Conservation (phyloP, 495 filamentous ascomycete species). For the Penicillium diatomitis region DNA sequence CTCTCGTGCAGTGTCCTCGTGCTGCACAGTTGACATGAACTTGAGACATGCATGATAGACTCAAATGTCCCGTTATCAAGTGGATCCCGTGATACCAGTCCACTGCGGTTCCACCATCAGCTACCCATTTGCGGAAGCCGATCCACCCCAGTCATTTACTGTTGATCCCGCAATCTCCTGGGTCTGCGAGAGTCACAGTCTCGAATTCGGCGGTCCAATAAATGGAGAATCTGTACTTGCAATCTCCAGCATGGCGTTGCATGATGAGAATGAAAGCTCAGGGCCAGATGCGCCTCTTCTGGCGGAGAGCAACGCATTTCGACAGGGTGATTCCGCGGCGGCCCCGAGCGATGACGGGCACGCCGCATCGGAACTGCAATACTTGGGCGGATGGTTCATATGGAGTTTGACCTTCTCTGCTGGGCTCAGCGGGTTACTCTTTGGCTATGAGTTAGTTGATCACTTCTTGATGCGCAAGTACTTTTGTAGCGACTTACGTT, state of each 20-base stretch:
- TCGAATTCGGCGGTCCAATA: not conserved
- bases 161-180: too few species aligned
- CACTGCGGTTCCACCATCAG: too few species aligned
- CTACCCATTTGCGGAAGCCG: too few species aligned
- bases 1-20: too few species aligned
- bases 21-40: too few species aligned
- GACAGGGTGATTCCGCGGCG: slow-evolving; percentile 6
- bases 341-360: slow-evolving; percentile 3
- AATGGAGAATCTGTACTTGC: slow-evolving; percentile 2
- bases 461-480: not conserved
- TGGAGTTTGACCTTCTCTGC: slow-evolving; percentile 74
- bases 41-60: too few species aligned
- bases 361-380: slow-evolving; percentile 7
- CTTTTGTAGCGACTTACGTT: slow-evolving; percentile 11
- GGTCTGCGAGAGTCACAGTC: too few species aligned
- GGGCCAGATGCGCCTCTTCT: slow-evolving; percentile 26
- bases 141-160: too few species aligned
- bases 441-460: slow-evolving; percentile 65
- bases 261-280: slow-evolving; percentile 15
- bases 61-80: too few species aligned
- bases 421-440: slow-evolving; percentile 76
- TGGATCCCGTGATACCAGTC: too few species aligned
- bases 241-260: slow-evolving; percentile 15
- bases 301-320: slow-evolving; percentile 6
- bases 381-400: slow-evolving; percentile 41